phyloP scores from a whole-genome alignment of 2,329 filamentous ascomycete species.

The Acephala macrosclerotiorum region DNA sequence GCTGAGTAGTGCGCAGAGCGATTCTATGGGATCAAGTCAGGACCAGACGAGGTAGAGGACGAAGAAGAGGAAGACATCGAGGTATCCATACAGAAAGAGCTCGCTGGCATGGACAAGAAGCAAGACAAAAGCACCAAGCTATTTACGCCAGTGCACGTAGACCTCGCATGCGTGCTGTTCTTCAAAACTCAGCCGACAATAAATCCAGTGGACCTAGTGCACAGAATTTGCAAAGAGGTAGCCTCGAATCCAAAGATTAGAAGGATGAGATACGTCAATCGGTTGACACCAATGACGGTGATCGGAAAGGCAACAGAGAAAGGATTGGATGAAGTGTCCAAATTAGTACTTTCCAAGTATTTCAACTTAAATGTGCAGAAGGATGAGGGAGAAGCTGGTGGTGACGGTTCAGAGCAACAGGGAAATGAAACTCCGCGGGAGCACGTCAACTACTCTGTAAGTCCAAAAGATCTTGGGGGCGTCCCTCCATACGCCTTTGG shows the following conservation, averaged over 20 bases:
- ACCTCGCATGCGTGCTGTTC: constrained; percentile 70
- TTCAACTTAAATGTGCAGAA: constrained; percentile 54
- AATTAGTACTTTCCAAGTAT: constrained; percentile 65
- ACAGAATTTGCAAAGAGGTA: constrained; percentile 63
- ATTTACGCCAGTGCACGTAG: constrained; percentile 61
- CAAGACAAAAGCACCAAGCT: constrained; percentile 47
- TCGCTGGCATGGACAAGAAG: constrained; percentile 64
- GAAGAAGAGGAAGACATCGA: constrained; percentile 72
- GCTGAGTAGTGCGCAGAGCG: constrained; percentile 68
- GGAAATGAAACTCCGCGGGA: not conserved
- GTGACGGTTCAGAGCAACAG: not conserved
- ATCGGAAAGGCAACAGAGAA: constrained; percentile 72
- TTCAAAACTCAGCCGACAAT: constrained; percentile 63
- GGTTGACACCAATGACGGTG: constrained; percentile 61
- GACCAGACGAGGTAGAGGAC: constrained; percentile 40
- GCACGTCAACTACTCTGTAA: constrained; percentile 6
- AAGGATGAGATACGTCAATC: constrained; percentile 65
- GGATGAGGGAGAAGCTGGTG: constrained; percentile 18
- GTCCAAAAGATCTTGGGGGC: not conserved
- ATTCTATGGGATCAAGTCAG: constrained; percentile 56
- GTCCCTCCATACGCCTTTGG: not conserved
- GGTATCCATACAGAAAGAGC: constrained; percentile 73
- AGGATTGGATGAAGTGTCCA: constrained; percentile 70
- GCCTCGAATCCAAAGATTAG: constrained; percentile 50
- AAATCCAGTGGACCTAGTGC: constrained; percentile 61